Percentiles rank a stretch among this genome's conserved stretches.
Evolutionary conservation across 495 filamentous ascomycete species (phyloP).

Genomic region (Cudoniella acicularis): DNA sequence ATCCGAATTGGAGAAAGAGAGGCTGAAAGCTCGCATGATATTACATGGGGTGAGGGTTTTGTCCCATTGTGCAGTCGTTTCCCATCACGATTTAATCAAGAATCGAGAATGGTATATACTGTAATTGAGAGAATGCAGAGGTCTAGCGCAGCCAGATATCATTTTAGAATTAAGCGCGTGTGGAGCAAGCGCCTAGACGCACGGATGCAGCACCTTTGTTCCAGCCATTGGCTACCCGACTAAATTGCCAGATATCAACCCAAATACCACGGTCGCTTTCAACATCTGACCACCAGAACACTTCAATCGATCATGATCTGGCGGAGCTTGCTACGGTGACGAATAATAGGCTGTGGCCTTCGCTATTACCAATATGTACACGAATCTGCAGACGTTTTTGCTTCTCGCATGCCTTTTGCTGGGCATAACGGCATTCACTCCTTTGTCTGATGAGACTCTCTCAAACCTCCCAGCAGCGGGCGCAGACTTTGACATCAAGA

Average conservation of each 20-base stretch:
- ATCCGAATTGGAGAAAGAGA: too few relatives aligned
- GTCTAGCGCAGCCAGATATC: too few relatives aligned
- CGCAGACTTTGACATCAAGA: slow-evolving; percentile 75
- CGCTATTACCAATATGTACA: slow-evolving; percentile 2
- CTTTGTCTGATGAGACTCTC: slow-evolving; percentile 69
- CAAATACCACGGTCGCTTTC: too few relatives aligned
- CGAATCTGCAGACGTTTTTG: not conserved
- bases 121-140: too few relatives aligned
- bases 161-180: too few relatives aligned
- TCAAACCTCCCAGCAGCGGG: slow-evolving; percentile 61
- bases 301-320: not conserved
- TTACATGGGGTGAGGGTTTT: too few relatives aligned
- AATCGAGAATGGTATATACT: too few relatives aligned
- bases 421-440: slow-evolving; percentile 58
- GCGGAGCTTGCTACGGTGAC: not conserved
- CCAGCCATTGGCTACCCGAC: not conserved
- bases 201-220: not conserved
- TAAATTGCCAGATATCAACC: not conserved
- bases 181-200: too few relatives aligned
- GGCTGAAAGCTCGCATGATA: too few relatives aligned
- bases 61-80: too few relatives aligned
- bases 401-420: slow-evolving; percentile 33
- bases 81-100: too few relatives aligned
- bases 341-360: not conserved
- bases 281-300: too few relatives aligned